Evolutionary conservation across 140 eudicot genomes (phyloP).

Genomic region (Oenanthe javanica): DNA sequence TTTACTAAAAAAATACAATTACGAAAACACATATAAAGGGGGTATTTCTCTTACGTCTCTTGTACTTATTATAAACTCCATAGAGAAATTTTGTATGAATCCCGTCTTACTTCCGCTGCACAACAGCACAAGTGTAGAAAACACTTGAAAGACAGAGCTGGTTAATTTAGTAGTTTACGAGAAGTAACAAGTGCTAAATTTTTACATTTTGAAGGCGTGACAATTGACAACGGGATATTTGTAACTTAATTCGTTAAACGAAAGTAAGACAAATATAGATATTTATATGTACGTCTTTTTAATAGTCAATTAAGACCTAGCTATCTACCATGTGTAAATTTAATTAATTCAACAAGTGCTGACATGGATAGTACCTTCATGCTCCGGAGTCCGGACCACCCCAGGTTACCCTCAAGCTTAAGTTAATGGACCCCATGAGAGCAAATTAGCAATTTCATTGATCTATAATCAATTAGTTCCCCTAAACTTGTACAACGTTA

Average conservation of each 20-base stretch:
- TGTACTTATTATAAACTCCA: too few relatives aligned
- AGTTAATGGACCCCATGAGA: not conserved
- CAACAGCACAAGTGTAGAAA: not conserved
- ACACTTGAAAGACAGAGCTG: not conserved
- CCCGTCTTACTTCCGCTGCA: not conserved
- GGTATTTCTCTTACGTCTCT: too few relatives aligned
- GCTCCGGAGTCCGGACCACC: not conserved
- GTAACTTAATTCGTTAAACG: too few relatives aligned
- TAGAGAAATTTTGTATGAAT: too few relatives aligned
- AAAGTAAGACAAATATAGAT: not conserved
- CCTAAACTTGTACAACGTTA: too few relatives aligned
- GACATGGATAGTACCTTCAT: not conserved
- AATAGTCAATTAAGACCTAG: not conserved
- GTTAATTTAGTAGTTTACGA: not conserved
- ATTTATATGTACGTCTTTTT: not conserved
- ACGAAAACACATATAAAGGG: too few relatives aligned
- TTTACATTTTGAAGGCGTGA: too few relatives aligned
- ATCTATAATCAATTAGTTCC: too few relatives aligned
- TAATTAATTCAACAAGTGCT: not conserved
- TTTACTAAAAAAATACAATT: too few relatives aligned
- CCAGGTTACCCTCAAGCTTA: not conserved
- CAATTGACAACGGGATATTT: too few relatives aligned
- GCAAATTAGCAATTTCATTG: not conserved
- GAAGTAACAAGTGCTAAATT: not conserved
- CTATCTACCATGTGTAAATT: slow-evolving; percentile 3